Evolutionary conservation across 768 basidiomycete species (phyloP), one percentile per base, ranked within the genome.

Genomic region (Tubosaeta brunneosetosa): DNA sequence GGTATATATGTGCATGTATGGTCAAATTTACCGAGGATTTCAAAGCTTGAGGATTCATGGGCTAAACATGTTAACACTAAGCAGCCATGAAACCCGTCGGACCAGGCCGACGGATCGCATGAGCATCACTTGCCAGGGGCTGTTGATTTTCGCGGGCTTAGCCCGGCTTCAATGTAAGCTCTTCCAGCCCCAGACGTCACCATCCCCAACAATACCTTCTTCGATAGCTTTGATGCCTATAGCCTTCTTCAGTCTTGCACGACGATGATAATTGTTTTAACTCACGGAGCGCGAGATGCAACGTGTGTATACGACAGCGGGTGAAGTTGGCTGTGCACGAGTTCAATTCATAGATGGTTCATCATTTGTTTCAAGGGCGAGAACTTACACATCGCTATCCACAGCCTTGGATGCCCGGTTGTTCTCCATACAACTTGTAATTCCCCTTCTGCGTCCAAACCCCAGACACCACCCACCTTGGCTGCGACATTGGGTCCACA

Each of bases 371-470:
- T 34, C 50, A 1, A 22, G 22, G 12, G 11, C 46, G 38, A 51
- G 41, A 17, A 48, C 63, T 47, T 44, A 55, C 67, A 55, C 59
- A 61, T 52, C 34, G 58, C 63, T 31, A 67, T 49, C 63, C 68
- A 70, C 33, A 70, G 49, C 44, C 77, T 76, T 17, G 76, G 61
- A 52, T 71, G 60, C 5, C 64, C 66, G 0, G 61, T 69, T 38
- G 60, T 61, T 52, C 64, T 69, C 66, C 65, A 70, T 13, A 61
- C 62, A 0, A 79, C 79, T 17, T 75, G 70, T 22, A 83, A 58
- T 61, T 88, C 84, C 2, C 85, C 83, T 67, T 91, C 83, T 36
- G 71, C 67, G 62, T 85, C 76, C 51, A 88, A 59, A 34, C 86
- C 81, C 87, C 85, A 82, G 12, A 86, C 65, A 16, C 74, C 71